Conservation (phyloP, 805 yeast genomes). For the Myxozyma neotropica region DNA sequence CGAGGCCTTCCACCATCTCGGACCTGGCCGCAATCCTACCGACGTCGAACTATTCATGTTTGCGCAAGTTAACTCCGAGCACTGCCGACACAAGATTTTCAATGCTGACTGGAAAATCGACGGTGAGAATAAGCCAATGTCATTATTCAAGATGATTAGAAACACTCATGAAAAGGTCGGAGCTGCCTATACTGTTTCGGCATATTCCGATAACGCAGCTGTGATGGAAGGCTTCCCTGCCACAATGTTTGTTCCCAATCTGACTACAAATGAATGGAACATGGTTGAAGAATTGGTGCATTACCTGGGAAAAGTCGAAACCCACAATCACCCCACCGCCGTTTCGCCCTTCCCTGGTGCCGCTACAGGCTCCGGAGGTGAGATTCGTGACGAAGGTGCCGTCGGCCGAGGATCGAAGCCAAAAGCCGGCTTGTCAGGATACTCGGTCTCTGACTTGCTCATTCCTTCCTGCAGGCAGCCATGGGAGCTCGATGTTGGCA, state of each 20-base stretch:
- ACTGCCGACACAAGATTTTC: constrained; percentile 98
- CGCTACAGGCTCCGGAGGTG: constrained; percentile 99
- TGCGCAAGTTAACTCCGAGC: constrained; percentile 99
- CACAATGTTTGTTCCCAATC: constrained; percentile 71
- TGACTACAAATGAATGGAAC: constrained; percentile 69
- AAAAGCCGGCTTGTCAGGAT: constrained; percentile 95
- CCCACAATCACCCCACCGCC: constrained; percentile 99
- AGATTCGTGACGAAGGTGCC: constrained; percentile 99
- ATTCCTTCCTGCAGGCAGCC: constrained; percentile 88
- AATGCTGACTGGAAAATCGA: constrained; percentile 98
- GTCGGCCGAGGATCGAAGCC: constrained; percentile 98
- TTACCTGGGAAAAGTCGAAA: constrained; percentile 92
- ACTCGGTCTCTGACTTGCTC: constrained; percentile 82
- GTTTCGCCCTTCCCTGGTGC: constrained; percentile 99
- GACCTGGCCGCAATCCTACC: constrained; percentile 84
- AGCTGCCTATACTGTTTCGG: constrained; percentile 75
- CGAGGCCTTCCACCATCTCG: constrained; percentile 68
- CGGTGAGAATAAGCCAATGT: constrained; percentile 67
- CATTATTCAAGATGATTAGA: constrained; percentile 92
- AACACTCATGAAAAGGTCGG: constrained; percentile 76
- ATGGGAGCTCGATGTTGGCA: constrained; percentile 91
- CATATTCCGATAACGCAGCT: constrained; percentile 98
- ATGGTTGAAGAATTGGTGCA: constrained; percentile 78
- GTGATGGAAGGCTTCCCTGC: constrained; percentile 85
- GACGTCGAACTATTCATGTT: constrained; percentile 98